Evolutionary conservation across 2,329 filamentous ascomycete species (phyloP).

Genomic region (Colletotrichum lindemuthianum): DNA sequence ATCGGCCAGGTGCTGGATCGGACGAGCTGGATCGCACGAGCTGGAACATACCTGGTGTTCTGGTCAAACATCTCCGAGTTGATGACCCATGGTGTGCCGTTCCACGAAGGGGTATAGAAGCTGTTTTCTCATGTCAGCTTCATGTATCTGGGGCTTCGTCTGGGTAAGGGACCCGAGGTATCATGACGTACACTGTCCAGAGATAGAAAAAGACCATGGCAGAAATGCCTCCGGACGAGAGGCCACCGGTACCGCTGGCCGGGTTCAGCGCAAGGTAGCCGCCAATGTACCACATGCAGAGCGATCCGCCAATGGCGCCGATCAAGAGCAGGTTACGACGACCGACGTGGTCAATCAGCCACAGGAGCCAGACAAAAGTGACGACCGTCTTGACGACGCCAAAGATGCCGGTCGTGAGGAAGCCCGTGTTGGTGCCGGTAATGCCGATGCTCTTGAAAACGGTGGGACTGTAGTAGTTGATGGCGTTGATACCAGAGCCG

Average conservation of each 20-base stretch:
- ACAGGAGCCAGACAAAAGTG: constrained; percentile 76
- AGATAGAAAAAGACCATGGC: constrained; percentile 79
- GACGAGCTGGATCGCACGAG: no score
- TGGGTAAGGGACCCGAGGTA: neutral
- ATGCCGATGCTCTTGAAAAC: constrained; percentile 69
- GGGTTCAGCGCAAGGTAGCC: constrained; percentile 60
- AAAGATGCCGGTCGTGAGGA: constrained; percentile 77
- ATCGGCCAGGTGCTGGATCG: neutral
- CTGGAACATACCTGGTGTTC: constrained; percentile 49
- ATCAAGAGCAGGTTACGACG: constrained; percentile 70
- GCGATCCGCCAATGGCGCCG: constrained; percentile 65
- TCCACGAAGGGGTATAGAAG: constrained; percentile 78
- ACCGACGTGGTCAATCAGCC: constrained; percentile 70
- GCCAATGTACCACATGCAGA: constrained; percentile 70
- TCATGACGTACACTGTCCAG: constrained; percentile 59
- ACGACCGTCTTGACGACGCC: constrained; percentile 78
- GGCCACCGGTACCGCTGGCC: constrained; percentile 42
- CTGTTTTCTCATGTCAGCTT: constrained; percentile 42
- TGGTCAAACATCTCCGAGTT: constrained; percentile 81
- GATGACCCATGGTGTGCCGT: constrained; percentile 79
- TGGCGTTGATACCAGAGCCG: constrained; percentile 76
- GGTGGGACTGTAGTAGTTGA: constrained; percentile 79
- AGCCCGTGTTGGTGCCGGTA: constrained; percentile 54
- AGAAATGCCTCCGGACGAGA: constrained; percentile 61
- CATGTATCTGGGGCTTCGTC: no score